Percentiles rank a stretch among this genome's conserved stretches.
phyloP scores from a whole-genome alignment of 1,284 basidiomycete species.

The Athelia psychrophila region DNA sequence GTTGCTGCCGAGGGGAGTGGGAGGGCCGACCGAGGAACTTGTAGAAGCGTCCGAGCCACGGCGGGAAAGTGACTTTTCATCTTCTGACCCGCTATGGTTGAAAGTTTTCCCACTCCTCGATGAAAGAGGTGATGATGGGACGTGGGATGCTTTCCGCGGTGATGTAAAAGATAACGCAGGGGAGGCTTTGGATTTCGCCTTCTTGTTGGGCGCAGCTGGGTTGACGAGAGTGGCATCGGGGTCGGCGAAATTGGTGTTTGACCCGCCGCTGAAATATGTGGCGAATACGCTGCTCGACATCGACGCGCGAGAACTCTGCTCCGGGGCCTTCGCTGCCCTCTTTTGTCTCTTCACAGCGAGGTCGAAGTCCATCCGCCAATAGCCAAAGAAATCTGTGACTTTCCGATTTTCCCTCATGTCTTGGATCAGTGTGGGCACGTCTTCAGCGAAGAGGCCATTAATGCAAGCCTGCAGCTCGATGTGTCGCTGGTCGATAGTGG shows the following conservation, averaged over 20 bases:
- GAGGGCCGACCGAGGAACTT: conserved; percentile 11
- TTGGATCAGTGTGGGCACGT: conserved; percentile 60
- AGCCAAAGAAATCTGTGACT: conserved; percentile 73
- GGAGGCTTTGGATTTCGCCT: neutral
- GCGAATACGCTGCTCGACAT: conserved; percentile 47
- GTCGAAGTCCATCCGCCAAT: conserved; percentile 71
- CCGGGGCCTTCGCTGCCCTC: conserved; percentile 8
- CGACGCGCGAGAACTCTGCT: conserved; percentile 21
- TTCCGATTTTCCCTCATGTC: conserved; percentile 58
- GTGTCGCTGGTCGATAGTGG: conserved; percentile 61
- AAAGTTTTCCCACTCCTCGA: neutral
- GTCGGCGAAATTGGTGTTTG: conserved; percentile 20
- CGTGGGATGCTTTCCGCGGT: neutral
- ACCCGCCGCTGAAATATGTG: conserved; percentile 49
- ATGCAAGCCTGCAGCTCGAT: conserved; percentile 58
- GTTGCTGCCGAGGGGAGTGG: conserved; percentile 18
- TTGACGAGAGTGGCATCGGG: conserved; percentile 1
- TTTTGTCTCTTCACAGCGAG: conserved; percentile 38
- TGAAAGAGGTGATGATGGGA: no score
- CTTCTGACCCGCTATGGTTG: neutral
- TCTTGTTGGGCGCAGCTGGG: conserved; percentile 3
- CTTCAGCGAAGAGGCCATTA: conserved; percentile 50
- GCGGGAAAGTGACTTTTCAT: conserved; percentile 28
- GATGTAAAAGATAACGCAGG: neutral
- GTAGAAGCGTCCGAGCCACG: conserved; percentile 32